Conservation (phyloP, 1,139 yeast species). For the Yamadazyma sp. region DNA sequence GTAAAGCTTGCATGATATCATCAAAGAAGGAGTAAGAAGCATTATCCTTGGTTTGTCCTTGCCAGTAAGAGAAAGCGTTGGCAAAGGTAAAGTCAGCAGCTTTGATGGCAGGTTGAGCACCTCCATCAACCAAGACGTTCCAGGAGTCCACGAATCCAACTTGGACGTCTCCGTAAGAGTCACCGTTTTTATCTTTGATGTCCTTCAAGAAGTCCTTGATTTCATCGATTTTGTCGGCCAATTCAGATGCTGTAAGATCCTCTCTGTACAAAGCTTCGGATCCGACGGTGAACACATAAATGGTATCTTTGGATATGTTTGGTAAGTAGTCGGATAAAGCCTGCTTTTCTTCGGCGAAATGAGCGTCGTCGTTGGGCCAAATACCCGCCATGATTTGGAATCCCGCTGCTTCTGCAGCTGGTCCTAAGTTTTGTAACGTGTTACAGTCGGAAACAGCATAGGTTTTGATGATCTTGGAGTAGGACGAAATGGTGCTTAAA, state of each 20-base stretch:
- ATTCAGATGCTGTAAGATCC: slow-evolving; percentile 67
- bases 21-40: slow-evolving; percentile 90
- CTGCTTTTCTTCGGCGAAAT: slow-evolving; percentile 64
- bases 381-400: slow-evolving; percentile 77
- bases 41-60: slow-evolving; percentile 82
- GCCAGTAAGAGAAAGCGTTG: slow-evolving; percentile 98
- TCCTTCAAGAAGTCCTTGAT: slow-evolving; percentile 55
- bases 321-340: slow-evolving; percentile 75
- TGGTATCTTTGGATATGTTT: slow-evolving; percentile 59
- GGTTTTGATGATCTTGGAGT: slow-evolving; percentile 68
- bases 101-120: slow-evolving; percentile 63
- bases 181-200: slow-evolving; percentile 78
- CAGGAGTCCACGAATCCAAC: slow-evolving; percentile 97
- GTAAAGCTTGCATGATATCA: slow-evolving; percentile 95
- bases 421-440: slow-evolving; percentile 78
- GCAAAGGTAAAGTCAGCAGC: slow-evolving; percentile 85
- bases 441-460: slow-evolving; percentile 89
- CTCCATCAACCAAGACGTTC: slow-evolving; percentile 85
- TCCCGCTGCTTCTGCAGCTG: slow-evolving; percentile 77
- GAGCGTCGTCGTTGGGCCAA: slow-evolving; percentile 86
- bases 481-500: slow-evolving; percentile 52
- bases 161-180: slow-evolving; percentile 65
- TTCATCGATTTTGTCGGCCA: slow-evolving; percentile 62
- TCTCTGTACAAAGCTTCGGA: slow-evolving; percentile 90
- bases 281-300: slow-evolving; percentile 79